Conservation (phyloP, 2,329 filamentous ascomycete genomes). For the Penicillium sp. region DNA sequence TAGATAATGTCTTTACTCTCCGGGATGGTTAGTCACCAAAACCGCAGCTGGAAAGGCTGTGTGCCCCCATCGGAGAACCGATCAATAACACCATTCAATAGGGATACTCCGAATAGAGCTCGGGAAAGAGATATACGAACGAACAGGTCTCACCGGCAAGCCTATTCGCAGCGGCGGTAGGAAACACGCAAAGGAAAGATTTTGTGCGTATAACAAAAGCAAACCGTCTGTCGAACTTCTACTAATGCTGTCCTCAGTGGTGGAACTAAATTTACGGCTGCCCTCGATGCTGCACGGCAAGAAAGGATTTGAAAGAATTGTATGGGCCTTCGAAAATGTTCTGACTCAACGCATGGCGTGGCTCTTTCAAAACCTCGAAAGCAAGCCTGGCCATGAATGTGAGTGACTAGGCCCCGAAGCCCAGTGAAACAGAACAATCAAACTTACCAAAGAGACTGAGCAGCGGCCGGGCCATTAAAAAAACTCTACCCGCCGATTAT, state of each 20-base stretch:
- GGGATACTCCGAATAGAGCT: conserved; percentile 72
- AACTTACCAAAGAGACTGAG: not conserved
- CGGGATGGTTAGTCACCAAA: conserved; percentile 55
- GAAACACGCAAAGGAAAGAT: conserved; percentile 67
- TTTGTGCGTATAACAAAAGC: conserved; percentile 52
- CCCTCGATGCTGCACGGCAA: conserved; percentile 78
- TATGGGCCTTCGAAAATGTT: conserved; percentile 75
- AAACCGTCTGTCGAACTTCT: not conserved
- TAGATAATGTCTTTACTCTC: conserved; percentile 70
- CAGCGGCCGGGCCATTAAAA: conserved; percentile 35
- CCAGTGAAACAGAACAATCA: not conserved
- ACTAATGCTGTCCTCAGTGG: conserved; percentile 49
- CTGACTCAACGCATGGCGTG: conserved; percentile 65
- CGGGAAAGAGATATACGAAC: conserved; percentile 76
- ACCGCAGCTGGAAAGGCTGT: not conserved
- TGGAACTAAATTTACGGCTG: conserved; percentile 70
- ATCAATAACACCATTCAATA: conserved; percentile 31
- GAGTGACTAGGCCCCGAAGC: conserved; percentile 38
- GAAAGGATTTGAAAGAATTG: conserved; percentile 72
- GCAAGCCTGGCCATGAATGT: conserved; percentile 29
- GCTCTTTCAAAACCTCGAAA: conserved; percentile 66
- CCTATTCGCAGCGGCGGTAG: conserved; percentile 56
- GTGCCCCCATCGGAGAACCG: not conserved
- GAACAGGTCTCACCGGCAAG: conserved; percentile 72
- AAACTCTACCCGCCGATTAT: conserved; percentile 39